Evolutionary conservation across 2,329 filamentous ascomycete species (phyloP).

Genomic region (Colletotrichum melonis): DNA sequence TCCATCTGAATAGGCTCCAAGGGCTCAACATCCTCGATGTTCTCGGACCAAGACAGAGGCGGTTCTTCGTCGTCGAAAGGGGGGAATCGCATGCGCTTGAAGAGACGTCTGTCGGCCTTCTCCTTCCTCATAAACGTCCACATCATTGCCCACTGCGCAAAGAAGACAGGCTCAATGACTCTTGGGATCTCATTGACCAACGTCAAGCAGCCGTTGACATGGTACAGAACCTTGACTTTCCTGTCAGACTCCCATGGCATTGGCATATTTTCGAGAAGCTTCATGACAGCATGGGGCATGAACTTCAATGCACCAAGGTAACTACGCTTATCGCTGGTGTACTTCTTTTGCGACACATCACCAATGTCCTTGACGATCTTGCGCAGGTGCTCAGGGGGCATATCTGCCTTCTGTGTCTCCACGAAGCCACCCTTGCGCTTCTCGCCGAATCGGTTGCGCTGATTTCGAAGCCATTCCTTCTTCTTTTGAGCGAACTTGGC

Average conservation of each 20-base stretch:
- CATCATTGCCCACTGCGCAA: constrained; percentile 99
- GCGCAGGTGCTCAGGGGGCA: constrained; percentile 97
- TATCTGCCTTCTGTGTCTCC: constrained; percentile 97
- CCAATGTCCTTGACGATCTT: constrained; percentile 99
- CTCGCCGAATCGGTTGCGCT: constrained; percentile 94
- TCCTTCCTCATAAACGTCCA: constrained; percentile 98
- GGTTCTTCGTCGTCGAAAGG: constrained; percentile 99
- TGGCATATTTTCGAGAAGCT: constrained; percentile 98
- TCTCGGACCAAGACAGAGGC: constrained; percentile 97
- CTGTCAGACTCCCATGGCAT: constrained; percentile 99
- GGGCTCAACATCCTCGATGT: constrained; percentile 98
- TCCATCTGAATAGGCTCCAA: constrained; percentile 99
- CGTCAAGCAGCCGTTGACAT: constrained; percentile 97
- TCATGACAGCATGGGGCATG: constrained; percentile 98
- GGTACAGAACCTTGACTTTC: constrained; percentile 97
- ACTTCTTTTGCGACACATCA: constrained; percentile 99
- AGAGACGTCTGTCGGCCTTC: constrained; percentile 94
- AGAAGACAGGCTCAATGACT: constrained; percentile 97
- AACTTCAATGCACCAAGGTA: constrained; percentile 98
- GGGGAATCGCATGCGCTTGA: constrained; percentile 99
- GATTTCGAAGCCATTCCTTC: constrained; percentile 95
- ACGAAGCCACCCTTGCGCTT: constrained; percentile 97
- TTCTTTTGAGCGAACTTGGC: constrained; percentile 99
- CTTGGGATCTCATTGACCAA: constrained; percentile 96
- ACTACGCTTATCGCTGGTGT: constrained; percentile 97